Percentiles rank a stretch among this genome's conserved stretches.
These are phyloP conservation scores for Talaromyces sp. DNA, from an alignment of 2,329 filamentous ascomycete species.

Conservation along the genomic window DNA sequence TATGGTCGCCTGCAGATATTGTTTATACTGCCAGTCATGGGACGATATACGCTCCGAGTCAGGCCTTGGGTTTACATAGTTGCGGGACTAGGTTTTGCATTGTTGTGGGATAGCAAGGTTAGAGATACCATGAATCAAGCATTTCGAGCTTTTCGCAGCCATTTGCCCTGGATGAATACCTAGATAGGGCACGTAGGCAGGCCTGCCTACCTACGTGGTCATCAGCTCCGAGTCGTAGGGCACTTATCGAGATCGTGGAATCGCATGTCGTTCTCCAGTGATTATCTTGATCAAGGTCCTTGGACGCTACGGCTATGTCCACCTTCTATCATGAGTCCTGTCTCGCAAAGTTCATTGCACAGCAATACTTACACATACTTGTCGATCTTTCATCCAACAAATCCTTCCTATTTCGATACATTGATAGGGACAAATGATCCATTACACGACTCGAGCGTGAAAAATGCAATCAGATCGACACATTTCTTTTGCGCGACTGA, in stretches of 20 bases:
- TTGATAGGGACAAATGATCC: neutral
- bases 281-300: neutral
- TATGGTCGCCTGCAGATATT: neutral
- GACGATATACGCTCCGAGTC: neutral
- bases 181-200: neutral
- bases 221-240: neutral
- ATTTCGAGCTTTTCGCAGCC: neutral
- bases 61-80: conserved; percentile 5
- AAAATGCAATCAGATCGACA: neutral
- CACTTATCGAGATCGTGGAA: neutral
- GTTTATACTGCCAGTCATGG: neutral
- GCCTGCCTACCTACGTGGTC: neutral
- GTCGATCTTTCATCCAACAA: neutral
- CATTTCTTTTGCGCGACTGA: neutral
- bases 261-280: neutral
- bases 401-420: neutral
- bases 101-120: neutral
- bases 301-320: neutral
- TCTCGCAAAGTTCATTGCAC: neutral
- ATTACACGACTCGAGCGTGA: neutral
- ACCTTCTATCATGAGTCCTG: neutral
- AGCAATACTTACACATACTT: neutral
- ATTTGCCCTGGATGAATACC: neutral
- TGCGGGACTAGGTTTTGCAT: neutral
- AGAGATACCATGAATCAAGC: conserved; percentile 7